These are phyloP conservation scores for Aurinia saxatilis DNA, from an alignment of 345 rosid species.

Conservation along the genomic window DNA sequence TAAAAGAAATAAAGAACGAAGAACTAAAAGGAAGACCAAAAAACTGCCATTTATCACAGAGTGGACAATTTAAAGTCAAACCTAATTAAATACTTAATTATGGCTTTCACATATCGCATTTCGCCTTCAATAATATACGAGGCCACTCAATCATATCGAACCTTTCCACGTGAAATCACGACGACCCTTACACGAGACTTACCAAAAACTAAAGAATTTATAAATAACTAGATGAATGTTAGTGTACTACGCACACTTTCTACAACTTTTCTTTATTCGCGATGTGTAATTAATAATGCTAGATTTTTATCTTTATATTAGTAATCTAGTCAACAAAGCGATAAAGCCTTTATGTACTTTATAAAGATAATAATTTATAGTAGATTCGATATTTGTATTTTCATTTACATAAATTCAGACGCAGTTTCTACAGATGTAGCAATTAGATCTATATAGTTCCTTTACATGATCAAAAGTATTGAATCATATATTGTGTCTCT, in stretches of 20 bases:
- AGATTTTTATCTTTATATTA: no score
- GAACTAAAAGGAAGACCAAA: background rate
- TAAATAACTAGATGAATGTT: background rate
- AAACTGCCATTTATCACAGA: background rate
- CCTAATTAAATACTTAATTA: slow-evolving; percentile 4
- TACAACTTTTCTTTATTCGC: background rate
- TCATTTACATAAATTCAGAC: background rate
- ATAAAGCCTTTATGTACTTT: background rate
- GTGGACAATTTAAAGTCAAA: slow-evolving; percentile 19
- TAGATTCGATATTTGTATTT: background rate
- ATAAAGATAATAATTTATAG: background rate
- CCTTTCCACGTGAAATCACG: slow-evolving; percentile 30
- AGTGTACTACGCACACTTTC: background rate
- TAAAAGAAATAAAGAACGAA: background rate
- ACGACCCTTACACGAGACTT: slow-evolving; percentile 3
- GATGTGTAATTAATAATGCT: background rate
- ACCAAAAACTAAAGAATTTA: background rate
- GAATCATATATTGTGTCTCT: background rate
- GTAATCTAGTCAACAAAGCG: background rate
- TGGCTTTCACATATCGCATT: background rate
- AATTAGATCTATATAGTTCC: background rate
- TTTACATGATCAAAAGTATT: background rate
- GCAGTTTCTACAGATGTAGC: background rate
- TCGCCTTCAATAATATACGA: background rate
- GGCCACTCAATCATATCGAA: slow-evolving; percentile 8